Evolutionary conservation across 2,329 filamentous ascomycete species (phyloP), one percentile per base, ranked within the genome.

Genomic region (Ambrosiella cleistominuta): DNA sequence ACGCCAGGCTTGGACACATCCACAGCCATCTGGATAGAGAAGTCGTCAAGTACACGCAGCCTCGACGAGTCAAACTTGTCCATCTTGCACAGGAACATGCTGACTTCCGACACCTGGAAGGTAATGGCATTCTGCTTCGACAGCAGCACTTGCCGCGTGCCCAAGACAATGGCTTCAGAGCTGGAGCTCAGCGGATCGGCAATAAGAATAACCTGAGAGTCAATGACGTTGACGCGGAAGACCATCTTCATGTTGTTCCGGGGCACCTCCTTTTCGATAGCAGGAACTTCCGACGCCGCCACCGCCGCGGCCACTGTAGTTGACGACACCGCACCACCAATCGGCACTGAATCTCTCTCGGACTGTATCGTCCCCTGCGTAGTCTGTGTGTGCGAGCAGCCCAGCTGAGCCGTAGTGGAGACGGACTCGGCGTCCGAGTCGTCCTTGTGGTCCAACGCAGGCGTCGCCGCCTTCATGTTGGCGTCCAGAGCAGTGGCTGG

Each of bases 11-110:
- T 71, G 0, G 80, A 82, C 62, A 70, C 80, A 65, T 98, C 91
- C 74, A 98, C 81, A 2, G 88, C 93, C 64, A 95, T 76, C 62
- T 93, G 86, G 8, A 97, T 75, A 2, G 89, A 95, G 68, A 98
- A 98, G 69, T 98, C 90, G 66, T 99, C 94, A 38, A 99, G 80
- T 61, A 99, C 95, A 15, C 93, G 83, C 52, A 98, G 76, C 42
- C 88, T 82, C 45, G 85, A 90, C 2, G 86, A 89, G 64, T 98
- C 91, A 64, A 97, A 97, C 62, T 83, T 87, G 69, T 99, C 94
- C 93, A 99, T 98, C 11, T 93, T 86, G 67, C 94, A 98, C 38
- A 98, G 71, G 68, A 96, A 99, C 93, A 99, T 98, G 64, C 93
- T 93, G 57, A 97, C 80, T 66, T 97, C 84, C 7, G 88, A 90